Evolutionary conservation across 2,329 filamentous ascomycete genomes (phyloP), one percentile per base, ranked within the genome.

Genomic region (Pseudohalonectria lignicola): DNA sequence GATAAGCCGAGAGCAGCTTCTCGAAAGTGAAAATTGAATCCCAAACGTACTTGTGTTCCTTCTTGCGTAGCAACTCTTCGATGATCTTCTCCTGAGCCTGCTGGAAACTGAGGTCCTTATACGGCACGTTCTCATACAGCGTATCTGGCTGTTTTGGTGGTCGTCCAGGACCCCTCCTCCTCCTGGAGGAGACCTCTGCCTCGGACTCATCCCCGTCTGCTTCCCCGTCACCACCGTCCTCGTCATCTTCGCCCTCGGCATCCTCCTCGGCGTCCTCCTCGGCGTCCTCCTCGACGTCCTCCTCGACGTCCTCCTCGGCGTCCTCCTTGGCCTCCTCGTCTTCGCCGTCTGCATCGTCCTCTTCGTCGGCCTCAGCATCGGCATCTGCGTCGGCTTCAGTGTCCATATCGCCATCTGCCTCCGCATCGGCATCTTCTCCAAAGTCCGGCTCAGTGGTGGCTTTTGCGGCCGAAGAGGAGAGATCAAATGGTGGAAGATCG

Each of bases 71-170:
- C 43, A 90, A 58, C 48, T 90, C 84, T 39, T 81, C 75, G 4
- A 94, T 65, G 40, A 94, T 76, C 63, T 86, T 86, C 48, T 93
- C 85, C 53, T 94, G 86, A 0, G 86, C 87, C 52, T 87, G 72
- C 53, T 93, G 85, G 53, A 94, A 90, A 9, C 56, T 79, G 36
- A 88, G 74, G 5, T 81, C 82, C 40, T 77, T 74, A 56, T 85
- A 90, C 2, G 74, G 67, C 4, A 71, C 60, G 36, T 64, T 62
- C 39, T 75, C 66, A 39, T 74, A 75, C 42, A 74, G 62, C 35
- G 67, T 60, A 40, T 76, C 70, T 6, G 67, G 61, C 39, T 51
- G 57, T 42, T 57, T 57, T n/a, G 54, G 51, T 32, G 53, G 53
- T 39, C 57, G 56, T 39, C 52, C 54, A 13, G 55, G 55, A 15